These are phyloP conservation scores for Hawksworthiomyces lignivorus DNA, from an alignment of 2,329 filamentous ascomycete genomes.

Conservation along the genomic window DNA sequence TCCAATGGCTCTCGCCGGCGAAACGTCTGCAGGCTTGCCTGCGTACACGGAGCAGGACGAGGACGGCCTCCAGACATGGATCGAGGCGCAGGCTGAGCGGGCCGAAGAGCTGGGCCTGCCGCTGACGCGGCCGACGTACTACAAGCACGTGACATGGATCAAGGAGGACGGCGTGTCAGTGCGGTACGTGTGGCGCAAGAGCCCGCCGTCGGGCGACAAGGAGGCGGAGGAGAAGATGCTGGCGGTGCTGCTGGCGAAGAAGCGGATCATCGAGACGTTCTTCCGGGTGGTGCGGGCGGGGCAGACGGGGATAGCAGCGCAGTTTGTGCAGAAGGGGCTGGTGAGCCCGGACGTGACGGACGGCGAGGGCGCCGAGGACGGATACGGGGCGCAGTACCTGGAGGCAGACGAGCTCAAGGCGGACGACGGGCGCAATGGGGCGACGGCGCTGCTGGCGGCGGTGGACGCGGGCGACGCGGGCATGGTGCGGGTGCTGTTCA, in stretches of 20 bases:
- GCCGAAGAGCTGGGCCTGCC: conserved; percentile 15
- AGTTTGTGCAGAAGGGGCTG: conserved; percentile 26
- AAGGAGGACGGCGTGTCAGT: background rate
- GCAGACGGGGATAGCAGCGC: conserved; percentile 21
- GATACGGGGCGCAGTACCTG: background rate
- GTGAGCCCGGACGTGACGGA: conserved; percentile 30
- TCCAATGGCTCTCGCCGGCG: too few relatives aligned
- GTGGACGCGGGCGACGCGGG: conserved; percentile 21
- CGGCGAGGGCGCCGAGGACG: conserved; percentile 2
- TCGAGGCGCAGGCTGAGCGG: conserved; percentile 9
- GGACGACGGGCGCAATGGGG: conserved; percentile 12
- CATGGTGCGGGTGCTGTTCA: conserved; percentile 27
- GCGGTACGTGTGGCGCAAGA: background rate
- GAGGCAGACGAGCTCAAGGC: background rate
- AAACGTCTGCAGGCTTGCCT: too few relatives aligned
- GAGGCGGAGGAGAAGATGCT: background rate
- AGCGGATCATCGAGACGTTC: conserved; percentile 12
- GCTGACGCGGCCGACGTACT: conserved; percentile 12
- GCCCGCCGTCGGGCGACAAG: background rate
- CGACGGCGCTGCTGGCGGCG: conserved; percentile 30
- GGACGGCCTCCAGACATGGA: conserved; percentile 3
- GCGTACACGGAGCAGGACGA: conserved; percentile 13
- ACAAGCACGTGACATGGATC: conserved; percentile 1
- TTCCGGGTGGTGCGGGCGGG: conserved; percentile 6
- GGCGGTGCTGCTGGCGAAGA: conserved; percentile 10